Conservation (phyloP, 371 early-diverging fungal genomes). For the Mucor circinelloides region DNA sequence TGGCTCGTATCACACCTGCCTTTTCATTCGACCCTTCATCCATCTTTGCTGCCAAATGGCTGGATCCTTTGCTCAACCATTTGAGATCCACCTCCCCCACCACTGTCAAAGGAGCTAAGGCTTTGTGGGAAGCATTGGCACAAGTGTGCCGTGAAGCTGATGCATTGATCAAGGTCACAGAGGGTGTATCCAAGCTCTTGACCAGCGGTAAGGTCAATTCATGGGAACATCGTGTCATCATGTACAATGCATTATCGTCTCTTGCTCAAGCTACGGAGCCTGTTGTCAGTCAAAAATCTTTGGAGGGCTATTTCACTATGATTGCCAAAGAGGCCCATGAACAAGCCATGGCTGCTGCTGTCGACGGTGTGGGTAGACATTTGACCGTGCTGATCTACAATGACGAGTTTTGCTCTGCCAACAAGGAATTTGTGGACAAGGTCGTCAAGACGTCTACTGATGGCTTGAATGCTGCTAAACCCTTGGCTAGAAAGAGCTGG, state of each 20-base stretch:
- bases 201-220: slow-evolving; percentile 61
- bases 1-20: slow-evolving; percentile 47
- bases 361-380: slow-evolving; percentile 68
- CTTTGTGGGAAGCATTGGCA: slow-evolving; percentile 62
- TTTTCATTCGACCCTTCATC: slow-evolving; percentile 66
- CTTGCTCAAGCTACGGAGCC: slow-evolving; percentile 55
- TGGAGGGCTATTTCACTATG: slow-evolving; percentile 67
- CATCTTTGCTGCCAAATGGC: slow-evolving; percentile 66
- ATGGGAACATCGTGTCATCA: slow-evolving; percentile 67
- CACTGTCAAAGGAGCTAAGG: slow-evolving; percentile 58
- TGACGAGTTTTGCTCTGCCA: slow-evolving; percentile 45
- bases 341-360: slow-evolving; percentile 61
- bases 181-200: slow-evolving; percentile 58
- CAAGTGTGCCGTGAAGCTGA: slow-evolving; percentile 49
- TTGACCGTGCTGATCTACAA: slow-evolving; percentile 55
- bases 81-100: slow-evolving; percentile 69
- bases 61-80: slow-evolving; percentile 67
- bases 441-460: slow-evolving; percentile 52
- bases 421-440: slow-evolving; percentile 41
- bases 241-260: slow-evolving; percentile 58
- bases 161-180: slow-evolving; percentile 61
- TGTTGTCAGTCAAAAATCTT: slow-evolving; percentile 60
- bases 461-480: slow-evolving; percentile 63
- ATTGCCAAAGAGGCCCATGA: slow-evolving; percentile 82
- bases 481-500: slow-evolving; percentile 62